These are phyloP conservation scores for Aphelidium insulamus DNA, from an alignment of 371 early-diverging fungal species.

Conservation along the genomic window DNA sequence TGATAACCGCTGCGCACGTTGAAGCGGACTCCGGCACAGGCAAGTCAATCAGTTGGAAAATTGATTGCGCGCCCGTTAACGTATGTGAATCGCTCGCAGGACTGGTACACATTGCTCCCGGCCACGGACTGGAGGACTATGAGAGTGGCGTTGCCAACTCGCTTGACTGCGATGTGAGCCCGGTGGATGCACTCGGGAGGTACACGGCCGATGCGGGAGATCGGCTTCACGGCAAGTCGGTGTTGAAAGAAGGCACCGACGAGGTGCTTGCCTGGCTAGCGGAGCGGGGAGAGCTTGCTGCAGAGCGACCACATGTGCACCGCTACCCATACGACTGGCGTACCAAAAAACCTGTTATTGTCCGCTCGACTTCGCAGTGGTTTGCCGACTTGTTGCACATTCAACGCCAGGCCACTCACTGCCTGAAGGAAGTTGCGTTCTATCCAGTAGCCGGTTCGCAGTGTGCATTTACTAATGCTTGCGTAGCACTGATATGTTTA, in stretches of 20 bases:
- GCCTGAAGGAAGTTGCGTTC: not conserved
- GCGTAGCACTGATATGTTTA: no score
- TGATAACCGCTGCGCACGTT: constrained; percentile 53
- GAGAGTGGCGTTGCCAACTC: constrained; percentile 10
- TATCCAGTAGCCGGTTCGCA: not conserved
- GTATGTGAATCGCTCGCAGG: no score
- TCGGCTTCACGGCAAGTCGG: constrained; percentile 31
- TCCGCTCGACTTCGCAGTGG: constrained; percentile 14
- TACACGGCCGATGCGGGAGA: constrained; percentile 44
- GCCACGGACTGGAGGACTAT: constrained; percentile 89
- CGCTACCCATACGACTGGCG: constrained; percentile 85
- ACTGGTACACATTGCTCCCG: constrained; percentile 84
- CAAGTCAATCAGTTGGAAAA: no score
- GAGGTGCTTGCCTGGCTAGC: constrained; percentile 30
- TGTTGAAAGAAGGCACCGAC: constrained; percentile 33
- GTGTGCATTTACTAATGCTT: no score
- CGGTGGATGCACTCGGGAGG: constrained; percentile 57
- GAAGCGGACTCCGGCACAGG: constrained; percentile 63
- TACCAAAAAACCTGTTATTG: constrained; percentile 64
- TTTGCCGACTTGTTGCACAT: constrained; percentile 7
- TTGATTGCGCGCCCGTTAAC: no score
- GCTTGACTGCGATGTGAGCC: constrained; percentile 2
- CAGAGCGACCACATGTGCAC: constrained; percentile 22
- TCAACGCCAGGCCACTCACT: not conserved
- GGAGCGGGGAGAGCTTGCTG: constrained; percentile 9